These are phyloP conservation scores for Astrocystis sublimbata DNA, from an alignment of 495 filamentous ascomycete genomes.

Conservation along the genomic window DNA sequence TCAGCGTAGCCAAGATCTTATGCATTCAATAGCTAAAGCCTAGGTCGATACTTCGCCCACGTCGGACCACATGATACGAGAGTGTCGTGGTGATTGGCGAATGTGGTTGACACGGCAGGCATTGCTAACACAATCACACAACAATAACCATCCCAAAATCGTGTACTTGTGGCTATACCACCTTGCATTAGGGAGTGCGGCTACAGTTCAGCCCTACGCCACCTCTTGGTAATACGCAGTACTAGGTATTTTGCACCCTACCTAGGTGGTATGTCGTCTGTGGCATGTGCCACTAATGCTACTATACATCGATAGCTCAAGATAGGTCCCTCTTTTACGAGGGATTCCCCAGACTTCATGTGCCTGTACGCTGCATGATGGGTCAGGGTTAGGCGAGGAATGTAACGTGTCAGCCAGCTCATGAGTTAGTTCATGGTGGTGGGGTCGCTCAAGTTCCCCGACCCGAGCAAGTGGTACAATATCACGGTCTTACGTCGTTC, in stretches of 20 bases:
- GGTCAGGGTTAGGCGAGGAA: background rate
- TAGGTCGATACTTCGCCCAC: background rate
- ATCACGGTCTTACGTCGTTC: background rate
- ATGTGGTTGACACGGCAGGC: background rate
- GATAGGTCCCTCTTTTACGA: background rate
- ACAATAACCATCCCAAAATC: too few relatives aligned
- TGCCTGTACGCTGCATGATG: background rate
- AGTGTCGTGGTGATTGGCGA: background rate
- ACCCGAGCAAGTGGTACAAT: background rate
- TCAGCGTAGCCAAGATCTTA: background rate
- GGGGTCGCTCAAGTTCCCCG: background rate
- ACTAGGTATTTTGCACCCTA: too few relatives aligned
- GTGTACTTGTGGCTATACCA: too few relatives aligned
- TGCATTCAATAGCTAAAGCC: background rate
- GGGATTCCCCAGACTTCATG: background rate
- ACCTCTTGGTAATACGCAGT: too few relatives aligned
- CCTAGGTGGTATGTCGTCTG: too few relatives aligned
- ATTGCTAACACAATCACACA: conserved; percentile 2
- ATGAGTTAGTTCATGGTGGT: background rate
- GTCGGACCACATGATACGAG: background rate
- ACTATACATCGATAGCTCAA: background rate
- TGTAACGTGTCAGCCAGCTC: background rate
- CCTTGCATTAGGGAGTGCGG: too few relatives aligned
- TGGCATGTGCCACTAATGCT: too few relatives aligned
- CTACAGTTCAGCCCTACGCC: background rate